These are phyloP conservation scores for Auriscalpium microsporum DNA, from an alignment of 768 basidiomycete genomes.

Conservation along the genomic window DNA sequence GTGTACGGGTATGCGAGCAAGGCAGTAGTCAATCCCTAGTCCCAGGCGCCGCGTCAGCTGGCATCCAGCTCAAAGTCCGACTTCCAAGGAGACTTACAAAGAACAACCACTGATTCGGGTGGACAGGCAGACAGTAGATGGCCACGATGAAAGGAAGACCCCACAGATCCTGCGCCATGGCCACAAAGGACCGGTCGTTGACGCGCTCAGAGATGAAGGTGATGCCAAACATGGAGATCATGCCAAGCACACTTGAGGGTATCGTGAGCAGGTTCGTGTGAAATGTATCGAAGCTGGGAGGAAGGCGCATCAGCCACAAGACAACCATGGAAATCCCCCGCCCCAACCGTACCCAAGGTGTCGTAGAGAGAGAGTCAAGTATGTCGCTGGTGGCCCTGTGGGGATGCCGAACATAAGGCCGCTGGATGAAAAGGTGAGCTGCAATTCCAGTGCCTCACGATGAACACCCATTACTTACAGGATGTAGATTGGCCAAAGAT, in stretches of 20 bases:
- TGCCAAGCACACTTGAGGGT: slow-evolving; percentile 42
- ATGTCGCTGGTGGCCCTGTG: slow-evolving; percentile 37
- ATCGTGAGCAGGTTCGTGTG: slow-evolving; percentile 53
- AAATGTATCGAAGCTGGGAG: slow-evolving; percentile 47
- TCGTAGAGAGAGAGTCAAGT: slow-evolving; percentile 51
- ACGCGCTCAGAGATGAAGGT: slow-evolving; percentile 44
- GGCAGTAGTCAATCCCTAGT: slow-evolving; percentile 35
- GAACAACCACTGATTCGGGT: slow-evolving; percentile 44
- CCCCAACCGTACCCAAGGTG: slow-evolving; percentile 42
- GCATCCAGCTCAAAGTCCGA: neutral
- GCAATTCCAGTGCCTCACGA: neutral
- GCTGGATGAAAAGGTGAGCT: slow-evolving; percentile 17
- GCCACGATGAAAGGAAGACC: slow-evolving; percentile 52
- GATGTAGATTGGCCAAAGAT: slow-evolving; percentile 60
- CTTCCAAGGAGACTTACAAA: slow-evolving; percentile 29
- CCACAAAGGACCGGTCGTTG: slow-evolving; percentile 44
- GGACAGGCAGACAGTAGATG: slow-evolving; percentile 38
- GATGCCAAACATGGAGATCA: slow-evolving; percentile 43
- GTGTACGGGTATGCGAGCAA: slow-evolving; percentile 42
- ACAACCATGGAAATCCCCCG: neutral
- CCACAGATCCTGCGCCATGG: slow-evolving; percentile 53
- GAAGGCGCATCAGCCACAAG: neutral
- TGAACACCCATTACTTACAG: slow-evolving; percentile 22
- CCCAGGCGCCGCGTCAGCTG: neutral
- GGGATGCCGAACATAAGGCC: slow-evolving; percentile 49